A percentile compares a stretch with the other conserved stretches of the same genome.
Conservation (phyloP, 805 yeast species). For the Scheffersomyces lignosus region DNA sequence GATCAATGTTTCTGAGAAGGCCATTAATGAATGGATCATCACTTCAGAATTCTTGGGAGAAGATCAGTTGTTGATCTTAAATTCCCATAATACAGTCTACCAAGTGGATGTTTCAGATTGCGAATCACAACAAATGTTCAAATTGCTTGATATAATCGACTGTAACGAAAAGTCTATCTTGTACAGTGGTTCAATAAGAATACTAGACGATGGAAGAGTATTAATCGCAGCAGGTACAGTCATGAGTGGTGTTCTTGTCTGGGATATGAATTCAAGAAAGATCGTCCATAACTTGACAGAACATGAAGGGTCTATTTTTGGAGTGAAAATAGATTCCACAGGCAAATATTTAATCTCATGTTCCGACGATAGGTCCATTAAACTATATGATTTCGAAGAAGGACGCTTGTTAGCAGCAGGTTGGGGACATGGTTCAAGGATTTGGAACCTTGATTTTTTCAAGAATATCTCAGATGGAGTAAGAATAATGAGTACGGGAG, state of each 20-base stretch:
- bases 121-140: conserved; percentile 18
- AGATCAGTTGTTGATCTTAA: conserved; percentile 49
- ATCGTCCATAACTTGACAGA: conserved; percentile 59
- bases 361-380: conserved; percentile 91
- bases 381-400: conserved; percentile 61
- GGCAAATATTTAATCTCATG: conserved; percentile 70
- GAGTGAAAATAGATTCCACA: conserved; percentile 59
- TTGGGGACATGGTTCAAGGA: conserved; percentile 96
- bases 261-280: conserved; percentile 53
- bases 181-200: conserved; percentile 78
- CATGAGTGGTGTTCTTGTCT: conserved; percentile 78
- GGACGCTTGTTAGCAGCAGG: conserved; percentile 72
- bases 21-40: conserved; percentile 79
- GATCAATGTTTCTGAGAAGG: conserved; percentile 44
- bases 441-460: conserved; percentile 76
- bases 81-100: conserved; percentile 75
- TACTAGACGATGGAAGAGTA: conserved; percentile 40
- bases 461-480: conserved; percentile 21
- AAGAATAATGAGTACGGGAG: conserved; percentile 66
- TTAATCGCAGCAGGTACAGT: conserved; percentile 89
- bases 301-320: conserved; percentile 92
- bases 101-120: conserved; percentile 29
- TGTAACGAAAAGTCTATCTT: conserved; percentile 77
- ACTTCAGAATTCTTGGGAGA: conserved; percentile 51
- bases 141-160: conserved; percentile 32